A percentile compares a stretch with the other conserved stretches of the same genome.
phyloP scores from a whole-genome alignment of 352 stramenopile genomes.

The Pseudoperonospora humuli region DNA sequence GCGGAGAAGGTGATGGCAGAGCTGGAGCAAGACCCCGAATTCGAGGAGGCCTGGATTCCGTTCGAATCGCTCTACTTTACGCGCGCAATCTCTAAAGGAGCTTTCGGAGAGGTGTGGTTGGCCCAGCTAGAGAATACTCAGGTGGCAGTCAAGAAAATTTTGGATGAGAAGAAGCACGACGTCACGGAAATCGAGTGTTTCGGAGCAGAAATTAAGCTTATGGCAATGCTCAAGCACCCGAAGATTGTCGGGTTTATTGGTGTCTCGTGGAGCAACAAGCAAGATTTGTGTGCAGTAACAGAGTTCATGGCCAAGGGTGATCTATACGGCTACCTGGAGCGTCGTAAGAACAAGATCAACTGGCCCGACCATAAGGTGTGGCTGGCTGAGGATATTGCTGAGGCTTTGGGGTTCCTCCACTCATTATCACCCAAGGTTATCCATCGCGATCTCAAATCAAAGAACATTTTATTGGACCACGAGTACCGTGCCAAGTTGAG shows the following conservation, averaged over 20 bases:
- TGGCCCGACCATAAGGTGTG: conserved; percentile 28
- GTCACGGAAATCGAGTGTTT: conserved; percentile 78
- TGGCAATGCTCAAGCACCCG: conserved; percentile 40
- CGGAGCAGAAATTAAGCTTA: conserved; percentile 39
- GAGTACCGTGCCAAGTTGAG: conserved; percentile 52
- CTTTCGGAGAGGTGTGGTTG: conserved; percentile 79
- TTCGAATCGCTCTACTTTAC: conserved; percentile 75
- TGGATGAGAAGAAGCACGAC: conserved; percentile 74
- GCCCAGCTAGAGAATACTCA: conserved; percentile 70
- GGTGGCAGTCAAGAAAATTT: conserved; percentile 76
- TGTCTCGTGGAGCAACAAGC: conserved; percentile 39
- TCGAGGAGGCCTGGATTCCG: conserved; percentile 46
- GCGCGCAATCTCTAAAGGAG: conserved; percentile 62
- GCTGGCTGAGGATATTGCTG: conserved; percentile 52
- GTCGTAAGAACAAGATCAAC: conserved; percentile 17
- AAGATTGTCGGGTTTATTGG: conserved; percentile 47
- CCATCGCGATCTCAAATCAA: conserved; percentile 79
- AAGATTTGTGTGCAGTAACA: conserved; percentile 40
- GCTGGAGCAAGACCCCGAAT: conserved; percentile 46
- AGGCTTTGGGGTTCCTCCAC: conserved; percentile 77
- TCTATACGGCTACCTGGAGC: conserved; percentile 30
- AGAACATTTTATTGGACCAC: conserved; percentile 47
- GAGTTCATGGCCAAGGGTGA: conserved; percentile 52
- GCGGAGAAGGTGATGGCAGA: conserved; percentile 51
- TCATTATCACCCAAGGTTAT: conserved; percentile 76